Evolutionary conservation across 441 rosid species (phyloP).

Genomic region (Euphorbia schlechtendalii): DNA sequence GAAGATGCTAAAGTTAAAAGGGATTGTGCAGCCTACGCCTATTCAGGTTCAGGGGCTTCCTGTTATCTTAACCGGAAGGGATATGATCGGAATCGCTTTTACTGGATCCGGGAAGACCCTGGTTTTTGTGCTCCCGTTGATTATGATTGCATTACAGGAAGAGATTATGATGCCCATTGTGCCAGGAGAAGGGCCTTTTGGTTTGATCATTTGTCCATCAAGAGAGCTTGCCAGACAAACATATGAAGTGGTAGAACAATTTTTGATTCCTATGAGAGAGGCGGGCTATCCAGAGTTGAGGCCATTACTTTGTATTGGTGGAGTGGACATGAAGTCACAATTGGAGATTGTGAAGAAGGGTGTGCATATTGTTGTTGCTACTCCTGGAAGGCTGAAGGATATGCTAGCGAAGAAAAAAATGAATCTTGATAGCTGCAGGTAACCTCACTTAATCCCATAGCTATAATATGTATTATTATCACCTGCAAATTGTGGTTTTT

Average conservation of each 20-base stretch:
- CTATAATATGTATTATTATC: neutral
- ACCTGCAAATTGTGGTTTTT: neutral
- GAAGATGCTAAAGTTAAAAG: slow-evolving; percentile 63
- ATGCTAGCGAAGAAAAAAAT: slow-evolving; percentile 91
- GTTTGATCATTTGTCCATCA: slow-evolving; percentile 66
- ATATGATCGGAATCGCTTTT: slow-evolving; percentile 86
- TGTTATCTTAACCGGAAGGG: slow-evolving; percentile 69
- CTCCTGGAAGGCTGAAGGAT: slow-evolving; percentile 85
- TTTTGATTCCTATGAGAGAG: slow-evolving; percentile 50
- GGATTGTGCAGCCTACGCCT: slow-evolving; percentile 93
- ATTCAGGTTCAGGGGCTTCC: slow-evolving; percentile 96
- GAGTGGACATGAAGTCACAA: slow-evolving; percentile 87
- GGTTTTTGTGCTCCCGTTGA: slow-evolving; percentile 70
- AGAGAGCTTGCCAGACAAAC: slow-evolving; percentile 88
- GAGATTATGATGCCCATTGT: slow-evolving; percentile 71
- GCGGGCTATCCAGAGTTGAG: slow-evolving; percentile 67
- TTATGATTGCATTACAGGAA: slow-evolving; percentile 71
- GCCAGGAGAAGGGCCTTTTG: slow-evolving; percentile 70
- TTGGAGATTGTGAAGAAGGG: slow-evolving; percentile 77
- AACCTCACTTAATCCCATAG: neutral
- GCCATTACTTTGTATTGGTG: slow-evolving; percentile 79
- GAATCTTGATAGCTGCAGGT: slow-evolving; percentile 84
- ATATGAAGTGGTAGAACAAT: slow-evolving; percentile 78
- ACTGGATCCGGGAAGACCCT: slow-evolving; percentile 78
- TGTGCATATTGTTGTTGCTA: slow-evolving; percentile 87